These are phyloP conservation scores for Diaporthe sp. DNA, from an alignment of 2,329 filamentous ascomycete species.

Conservation along the genomic window DNA sequence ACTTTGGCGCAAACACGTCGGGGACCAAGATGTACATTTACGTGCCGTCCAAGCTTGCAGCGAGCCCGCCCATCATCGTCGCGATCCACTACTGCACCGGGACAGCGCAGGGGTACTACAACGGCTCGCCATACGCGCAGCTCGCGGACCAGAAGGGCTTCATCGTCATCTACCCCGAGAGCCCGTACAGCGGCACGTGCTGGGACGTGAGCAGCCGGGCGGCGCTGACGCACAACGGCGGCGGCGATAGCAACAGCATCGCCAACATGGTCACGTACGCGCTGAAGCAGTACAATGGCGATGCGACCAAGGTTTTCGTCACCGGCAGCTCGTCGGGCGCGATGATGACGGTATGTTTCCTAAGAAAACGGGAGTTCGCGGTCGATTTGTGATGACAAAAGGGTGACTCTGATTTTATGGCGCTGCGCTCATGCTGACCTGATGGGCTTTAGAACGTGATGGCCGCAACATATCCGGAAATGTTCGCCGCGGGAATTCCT, in stretches of 20 bases:
- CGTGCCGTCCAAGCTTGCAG: slow-evolving; percentile 51
- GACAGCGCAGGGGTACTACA: slow-evolving; percentile 59
- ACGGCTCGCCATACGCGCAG: slow-evolving; percentile 63
- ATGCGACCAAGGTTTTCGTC: slow-evolving; percentile 62
- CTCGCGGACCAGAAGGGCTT: slow-evolving; percentile 68
- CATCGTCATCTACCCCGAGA: slow-evolving; percentile 65
- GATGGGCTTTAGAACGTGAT: slow-evolving; percentile 54
- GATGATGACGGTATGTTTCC: slow-evolving; percentile 61
- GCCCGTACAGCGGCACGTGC: slow-evolving; percentile 60
- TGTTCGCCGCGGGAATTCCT: slow-evolving; percentile 65
- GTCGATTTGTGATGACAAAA: background rate
- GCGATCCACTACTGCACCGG: slow-evolving; percentile 58
- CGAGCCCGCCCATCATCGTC: slow-evolving; percentile 62
- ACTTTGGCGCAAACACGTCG: slow-evolving; percentile 47
- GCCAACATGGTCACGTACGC: slow-evolving; percentile 68
- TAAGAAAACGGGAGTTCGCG: background rate
- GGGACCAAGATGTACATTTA: slow-evolving; percentile 50
- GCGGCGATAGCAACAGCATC: slow-evolving; percentile 63
- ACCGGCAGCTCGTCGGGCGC: slow-evolving; percentile 63
- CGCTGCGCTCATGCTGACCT: background rate
- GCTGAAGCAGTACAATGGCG: slow-evolving; percentile 60
- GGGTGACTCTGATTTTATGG: background rate
- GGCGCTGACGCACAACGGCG: slow-evolving; percentile 64
- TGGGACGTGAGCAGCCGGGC: slow-evolving; percentile 71
- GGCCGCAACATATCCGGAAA: slow-evolving; percentile 66